phyloP scores from a whole-genome alignment of 805 yeast species.

The Ogataea glucozyma region DNA sequence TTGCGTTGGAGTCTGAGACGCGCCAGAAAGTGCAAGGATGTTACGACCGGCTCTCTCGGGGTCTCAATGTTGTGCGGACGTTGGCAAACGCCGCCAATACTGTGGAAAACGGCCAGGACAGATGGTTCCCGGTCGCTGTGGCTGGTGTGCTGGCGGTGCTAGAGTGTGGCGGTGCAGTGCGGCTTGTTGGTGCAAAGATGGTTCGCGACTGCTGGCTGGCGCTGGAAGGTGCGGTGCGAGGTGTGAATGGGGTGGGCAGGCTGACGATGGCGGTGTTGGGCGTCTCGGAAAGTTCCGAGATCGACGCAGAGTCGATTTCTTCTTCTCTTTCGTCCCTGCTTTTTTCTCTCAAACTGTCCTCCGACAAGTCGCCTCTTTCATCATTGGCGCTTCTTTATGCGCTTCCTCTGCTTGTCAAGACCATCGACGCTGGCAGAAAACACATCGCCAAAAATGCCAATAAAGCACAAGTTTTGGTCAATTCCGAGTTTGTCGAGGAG shows the following conservation, averaged over 20 bases:
- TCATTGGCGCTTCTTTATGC: constrained; percentile 67
- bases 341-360: constrained; percentile 70
- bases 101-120: constrained; percentile 62
- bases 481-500: constrained; percentile 75
- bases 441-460: constrained; percentile 54
- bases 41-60: constrained; percentile 44
- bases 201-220: constrained; percentile 53
- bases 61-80: constrained; percentile 52
- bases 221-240: constrained; percentile 51
- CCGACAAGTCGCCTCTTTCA: constrained; percentile 74
- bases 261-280: constrained; percentile 63
- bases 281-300: constrained; percentile 47
- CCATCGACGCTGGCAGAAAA: constrained; percentile 64
- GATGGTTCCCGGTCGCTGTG: constrained; percentile 76
- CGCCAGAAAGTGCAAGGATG: constrained; percentile 47
- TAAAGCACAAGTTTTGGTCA: constrained; percentile 47
- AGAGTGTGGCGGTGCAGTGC: constrained; percentile 33
- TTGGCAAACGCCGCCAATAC: constrained; percentile 50
- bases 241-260: constrained; percentile 62
- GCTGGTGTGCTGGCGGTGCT: constrained; percentile 47
- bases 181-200: constrained; percentile 39
- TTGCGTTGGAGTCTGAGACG: constrained; percentile 59
- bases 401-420: constrained; percentile 70
- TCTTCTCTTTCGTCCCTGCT: constrained; percentile 64
- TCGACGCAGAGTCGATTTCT: constrained; percentile 50